Evolutionary conservation across 2,329 filamentous ascomycete species (phyloP).

Genomic region (Triangularia setosa): DNA sequence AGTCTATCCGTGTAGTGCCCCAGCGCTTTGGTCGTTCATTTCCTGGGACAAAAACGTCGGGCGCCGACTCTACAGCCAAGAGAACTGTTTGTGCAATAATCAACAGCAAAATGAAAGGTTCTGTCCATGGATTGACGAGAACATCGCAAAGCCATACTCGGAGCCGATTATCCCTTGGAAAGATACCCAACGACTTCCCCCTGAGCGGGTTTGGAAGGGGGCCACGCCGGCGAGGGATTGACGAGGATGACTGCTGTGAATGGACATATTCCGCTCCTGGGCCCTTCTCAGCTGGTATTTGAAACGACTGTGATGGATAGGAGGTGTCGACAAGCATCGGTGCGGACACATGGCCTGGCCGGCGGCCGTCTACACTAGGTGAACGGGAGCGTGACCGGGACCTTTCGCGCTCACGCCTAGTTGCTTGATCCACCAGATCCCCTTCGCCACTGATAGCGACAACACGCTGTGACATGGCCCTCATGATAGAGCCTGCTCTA

Average conservation of each 20-base stretch:
- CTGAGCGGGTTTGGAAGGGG: constrained; percentile 70
- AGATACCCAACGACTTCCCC: constrained; percentile 81
- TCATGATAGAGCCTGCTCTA: constrained; percentile 70
- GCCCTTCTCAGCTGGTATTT: constrained; percentile 42
- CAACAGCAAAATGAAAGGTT: constrained; percentile 79
- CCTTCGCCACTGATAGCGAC: constrained; percentile 95
- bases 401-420: constrained; percentile 49
- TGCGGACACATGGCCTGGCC: constrained; percentile 43
- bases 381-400: constrained; percentile 42
- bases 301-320: constrained; percentile 48
- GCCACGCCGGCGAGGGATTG: constrained; percentile 29
- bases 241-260: constrained; percentile 31
- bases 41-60: constrained; percentile 62
- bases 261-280: constrained; percentile 31
- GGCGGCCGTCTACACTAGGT: constrained; percentile 49
- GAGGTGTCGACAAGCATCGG: constrained; percentile 46
- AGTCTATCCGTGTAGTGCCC: constrained; percentile 69
- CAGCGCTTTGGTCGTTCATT: constrained; percentile 60
- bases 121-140: constrained; percentile 79
- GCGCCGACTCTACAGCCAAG: constrained; percentile 77
- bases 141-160: constrained; percentile 75
- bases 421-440: constrained; percentile 71
- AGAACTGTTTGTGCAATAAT: constrained; percentile 86
- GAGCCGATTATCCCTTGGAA: constrained; percentile 72
- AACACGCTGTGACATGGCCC: constrained; percentile 91